Percentiles rank a stretch among this genome's conserved stretches.
phyloP scores from a whole-genome alignment of 345 rosid species.

The Bruguiera sexangula region DNA sequence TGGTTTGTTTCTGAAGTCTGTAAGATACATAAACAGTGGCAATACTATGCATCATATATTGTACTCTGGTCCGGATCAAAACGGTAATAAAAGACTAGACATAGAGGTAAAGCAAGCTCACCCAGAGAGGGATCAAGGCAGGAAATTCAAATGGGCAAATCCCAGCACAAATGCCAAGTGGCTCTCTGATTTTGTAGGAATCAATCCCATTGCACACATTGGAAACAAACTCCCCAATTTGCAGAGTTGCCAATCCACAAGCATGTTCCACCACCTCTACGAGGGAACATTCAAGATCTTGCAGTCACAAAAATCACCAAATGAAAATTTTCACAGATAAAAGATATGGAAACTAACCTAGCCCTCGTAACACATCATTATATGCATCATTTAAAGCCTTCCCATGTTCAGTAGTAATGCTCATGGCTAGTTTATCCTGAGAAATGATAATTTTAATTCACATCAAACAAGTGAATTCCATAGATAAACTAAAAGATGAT shows the following conservation, averaged over 20 bases:
- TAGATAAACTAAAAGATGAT: not conserved
- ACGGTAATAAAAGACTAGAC: not conserved
- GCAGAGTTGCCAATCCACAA: slow-evolving; percentile 48
- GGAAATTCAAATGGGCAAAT: slow-evolving; percentile 51
- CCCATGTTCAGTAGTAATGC: slow-evolving; percentile 60
- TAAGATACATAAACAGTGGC: not conserved
- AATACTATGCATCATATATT: not conserved
- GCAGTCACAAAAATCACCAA: slow-evolving; percentile 9
- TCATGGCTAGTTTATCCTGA: slow-evolving; percentile 56
- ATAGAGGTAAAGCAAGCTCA: slow-evolving; percentile 13
- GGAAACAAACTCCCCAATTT: slow-evolving; percentile 44
- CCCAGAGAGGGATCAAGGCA: slow-evolving; percentile 51
- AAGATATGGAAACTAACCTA: slow-evolving; percentile 37
- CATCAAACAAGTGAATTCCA: slow-evolving; percentile 2
- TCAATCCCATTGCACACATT: slow-evolving; percentile 44
- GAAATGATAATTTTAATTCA: slow-evolving; percentile 4
- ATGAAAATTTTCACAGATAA: slow-evolving; percentile 5
- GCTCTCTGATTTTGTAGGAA: slow-evolving; percentile 44
- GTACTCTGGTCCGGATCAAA: not conserved
- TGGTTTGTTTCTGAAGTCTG: not conserved
- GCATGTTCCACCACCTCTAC: slow-evolving; percentile 53
- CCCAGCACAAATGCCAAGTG: slow-evolving; percentile 59
- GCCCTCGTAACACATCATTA: slow-evolving; percentile 41
- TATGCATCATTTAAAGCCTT: slow-evolving; percentile 44
- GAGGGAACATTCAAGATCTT: slow-evolving; percentile 21